Conservation (phyloP, 164 flowering plant species). For the Litsea cubeba region DNA sequence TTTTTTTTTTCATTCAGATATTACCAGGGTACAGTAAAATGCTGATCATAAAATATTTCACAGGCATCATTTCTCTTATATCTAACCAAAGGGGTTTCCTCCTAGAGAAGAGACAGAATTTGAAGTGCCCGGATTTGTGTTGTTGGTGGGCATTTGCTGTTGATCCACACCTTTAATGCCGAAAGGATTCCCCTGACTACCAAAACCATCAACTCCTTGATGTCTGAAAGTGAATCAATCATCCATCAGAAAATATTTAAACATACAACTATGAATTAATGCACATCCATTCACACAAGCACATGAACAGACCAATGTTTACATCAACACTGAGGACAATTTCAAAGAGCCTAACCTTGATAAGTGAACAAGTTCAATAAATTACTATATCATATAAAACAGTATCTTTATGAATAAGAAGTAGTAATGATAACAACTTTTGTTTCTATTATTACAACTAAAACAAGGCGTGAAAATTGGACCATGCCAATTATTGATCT, state of each 20-base stretch:
- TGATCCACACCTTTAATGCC: constrained; percentile 8
- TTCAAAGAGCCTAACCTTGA: background rate
- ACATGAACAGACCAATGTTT: background rate
- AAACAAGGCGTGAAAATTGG: background rate
- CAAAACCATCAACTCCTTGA: constrained; percentile 17
- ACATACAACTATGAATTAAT: background rate
- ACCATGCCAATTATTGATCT: background rate
- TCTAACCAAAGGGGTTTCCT: constrained; percentile 74
- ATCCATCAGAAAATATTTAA: background rate
- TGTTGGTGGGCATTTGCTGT: background rate
- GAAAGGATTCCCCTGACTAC: constrained; percentile 10
- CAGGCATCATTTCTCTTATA: background rate
- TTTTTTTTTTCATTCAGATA: constrained; percentile 1
- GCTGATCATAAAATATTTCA: constrained; percentile 11
- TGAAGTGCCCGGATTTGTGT: constrained; percentile 16
- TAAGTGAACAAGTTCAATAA: background rate
- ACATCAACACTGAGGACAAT: background rate
- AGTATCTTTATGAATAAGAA: no score
- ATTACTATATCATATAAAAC: no score
- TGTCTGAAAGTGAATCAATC: constrained; percentile 13
- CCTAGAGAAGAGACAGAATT: constrained; percentile 38
- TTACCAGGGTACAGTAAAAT: constrained; percentile 3
- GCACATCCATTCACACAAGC: background rate
- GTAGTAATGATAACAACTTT: background rate
- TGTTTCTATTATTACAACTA: no score